A percentile compares a stretch with the other conserved stretches of the same genome.
phyloP scores from a whole-genome alignment of 2,329 filamentous ascomycete species.

The Fusarium haematococcum region DNA sequence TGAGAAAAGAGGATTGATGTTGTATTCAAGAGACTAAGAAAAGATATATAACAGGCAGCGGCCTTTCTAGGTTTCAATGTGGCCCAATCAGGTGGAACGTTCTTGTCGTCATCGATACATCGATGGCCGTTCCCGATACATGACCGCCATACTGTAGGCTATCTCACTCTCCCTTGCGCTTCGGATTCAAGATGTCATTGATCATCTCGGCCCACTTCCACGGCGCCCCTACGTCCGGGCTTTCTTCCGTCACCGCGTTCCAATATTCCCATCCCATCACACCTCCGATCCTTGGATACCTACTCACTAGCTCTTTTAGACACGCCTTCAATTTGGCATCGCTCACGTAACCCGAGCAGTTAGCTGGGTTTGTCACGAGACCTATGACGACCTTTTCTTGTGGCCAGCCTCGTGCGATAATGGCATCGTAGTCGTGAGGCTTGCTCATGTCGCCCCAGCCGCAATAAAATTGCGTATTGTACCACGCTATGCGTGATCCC shows the following conservation, averaged over 20 bases:
- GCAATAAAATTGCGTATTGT: constrained; percentile 91
- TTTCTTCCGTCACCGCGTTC: constrained; percentile 69
- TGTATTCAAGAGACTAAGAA: not conserved
- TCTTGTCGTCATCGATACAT: not conserved
- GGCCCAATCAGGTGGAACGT: not conserved
- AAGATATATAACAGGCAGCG: not conserved
- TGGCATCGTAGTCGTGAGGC: constrained; percentile 56
- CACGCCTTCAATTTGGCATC: constrained; percentile 59
- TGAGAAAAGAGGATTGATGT: not conserved
- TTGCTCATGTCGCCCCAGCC: constrained; percentile 74
- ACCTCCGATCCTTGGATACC: constrained; percentile 79
- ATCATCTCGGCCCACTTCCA: constrained; percentile 77
- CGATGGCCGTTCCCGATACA: constrained; percentile 5
- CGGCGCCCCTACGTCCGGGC: constrained; percentile 56
- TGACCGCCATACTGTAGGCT: constrained; percentile 9
- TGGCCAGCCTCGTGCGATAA: constrained; percentile 72
- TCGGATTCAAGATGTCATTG: constrained; percentile 36
- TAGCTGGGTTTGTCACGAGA: constrained; percentile 78
- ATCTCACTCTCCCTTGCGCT: constrained; percentile 4
- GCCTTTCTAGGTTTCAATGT: constrained; percentile 22
- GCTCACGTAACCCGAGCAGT: constrained; percentile 66
- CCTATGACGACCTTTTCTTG: constrained; percentile 80
- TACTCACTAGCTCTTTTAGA: constrained; percentile 52
- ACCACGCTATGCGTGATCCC: constrained; percentile 77
- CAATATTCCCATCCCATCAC: constrained; percentile 96